Percentiles rank a stretch among this genome's conserved stretches.
phyloP scores from a whole-genome alignment of 2,329 filamentous ascomycete species.

The Xylariomycetidae sp. region DNA sequence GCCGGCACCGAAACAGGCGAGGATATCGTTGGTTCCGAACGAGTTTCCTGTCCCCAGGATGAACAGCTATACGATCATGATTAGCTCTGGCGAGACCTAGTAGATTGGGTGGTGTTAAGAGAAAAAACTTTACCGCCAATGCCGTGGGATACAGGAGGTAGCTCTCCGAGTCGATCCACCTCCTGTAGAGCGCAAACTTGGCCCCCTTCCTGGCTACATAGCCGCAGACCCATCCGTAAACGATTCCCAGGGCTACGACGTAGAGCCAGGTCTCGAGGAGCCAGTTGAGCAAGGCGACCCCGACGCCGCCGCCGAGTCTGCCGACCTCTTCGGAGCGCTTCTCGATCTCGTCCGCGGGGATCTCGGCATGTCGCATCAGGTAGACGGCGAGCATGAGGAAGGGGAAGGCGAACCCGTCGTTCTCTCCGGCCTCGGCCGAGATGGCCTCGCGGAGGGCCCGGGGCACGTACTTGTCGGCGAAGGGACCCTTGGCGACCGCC shows the following conservation, averaged over 20 bases:
- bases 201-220: constrained; percentile 42
- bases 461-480: constrained; percentile 57
- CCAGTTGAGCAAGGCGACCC: constrained; percentile 52
- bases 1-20: constrained; percentile 58
- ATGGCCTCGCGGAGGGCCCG: constrained; percentile 56
- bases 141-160: constrained; percentile 49
- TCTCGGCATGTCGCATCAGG: constrained; percentile 49
- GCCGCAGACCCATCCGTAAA: constrained; percentile 49
- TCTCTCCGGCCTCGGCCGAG: constrained; percentile 56
- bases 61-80: constrained; percentile 41
- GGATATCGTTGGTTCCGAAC: constrained; percentile 54
- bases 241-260: constrained; percentile 48
- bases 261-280: constrained; percentile 57
- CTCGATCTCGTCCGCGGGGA: constrained; percentile 20
- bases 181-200: constrained; percentile 38
- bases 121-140: constrained; percentile 32
- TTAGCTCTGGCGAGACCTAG: constrained; percentile 1
- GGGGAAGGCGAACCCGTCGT: constrained; percentile 59
- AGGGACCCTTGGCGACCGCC: constrained; percentile 57
- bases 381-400: constrained; percentile 56
- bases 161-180: constrained; percentile 52
- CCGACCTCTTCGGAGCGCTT: constrained; percentile 32
- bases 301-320: constrained; percentile 46
- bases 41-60: constrained; percentile 53
- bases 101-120: background rate